Evolutionary conservation across 2,329 filamentous ascomycete species (phyloP), one percentile per base, ranked within the genome.

Genomic region (Ophiocordyceps australis): DNA sequence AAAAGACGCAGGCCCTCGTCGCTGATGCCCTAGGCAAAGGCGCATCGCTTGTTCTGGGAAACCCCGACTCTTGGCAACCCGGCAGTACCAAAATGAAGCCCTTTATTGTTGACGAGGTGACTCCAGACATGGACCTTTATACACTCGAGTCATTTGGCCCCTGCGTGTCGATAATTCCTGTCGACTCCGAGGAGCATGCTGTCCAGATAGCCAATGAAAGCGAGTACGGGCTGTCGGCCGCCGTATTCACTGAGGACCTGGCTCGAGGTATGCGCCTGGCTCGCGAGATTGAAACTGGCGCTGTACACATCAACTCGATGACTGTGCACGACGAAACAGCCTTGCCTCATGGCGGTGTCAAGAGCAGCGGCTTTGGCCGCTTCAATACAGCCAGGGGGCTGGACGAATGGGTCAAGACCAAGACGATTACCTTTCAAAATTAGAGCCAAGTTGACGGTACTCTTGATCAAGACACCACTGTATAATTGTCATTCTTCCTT

Each of bases 81-180:
- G 46, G 39, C 25, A 34, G 41, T 21, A 50, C 50, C 21, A 48
- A 48, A 24, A 55, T 81, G 55, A 61, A 65, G 1, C 75, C 77
- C 4, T 53, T 80, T 28, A 63, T 86, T 28, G 51, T 91, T 1
- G 65, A 66, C 16, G 65, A 64, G 30, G 71, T 85, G 19, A 47
- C 42, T 3, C n/a, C 38, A 2, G 45, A 46, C 1, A 89, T 86
- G 80, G 72, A 80, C 29, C 50, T 91, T 11, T 86, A 75, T 49
- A 53, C 65, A 36, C 72, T 64, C 2, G 81, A 91, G 49, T 76
- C 68, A 2, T 91, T 91, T 38, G 81, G 78, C 0, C 80, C 82
- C 1, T 70, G 66, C 0, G 75, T 83, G 2, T 71, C 69, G 11
- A 41, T 89, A 13, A 65, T 75, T 10, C 56, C 64, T 14, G 59